Percentiles rank a stretch among this genome's conserved stretches.
These are phyloP conservation scores for Acanthamoeba triangularis DNA, from an alignment of 208 protist genomes.

Conservation along the genomic window DNA sequence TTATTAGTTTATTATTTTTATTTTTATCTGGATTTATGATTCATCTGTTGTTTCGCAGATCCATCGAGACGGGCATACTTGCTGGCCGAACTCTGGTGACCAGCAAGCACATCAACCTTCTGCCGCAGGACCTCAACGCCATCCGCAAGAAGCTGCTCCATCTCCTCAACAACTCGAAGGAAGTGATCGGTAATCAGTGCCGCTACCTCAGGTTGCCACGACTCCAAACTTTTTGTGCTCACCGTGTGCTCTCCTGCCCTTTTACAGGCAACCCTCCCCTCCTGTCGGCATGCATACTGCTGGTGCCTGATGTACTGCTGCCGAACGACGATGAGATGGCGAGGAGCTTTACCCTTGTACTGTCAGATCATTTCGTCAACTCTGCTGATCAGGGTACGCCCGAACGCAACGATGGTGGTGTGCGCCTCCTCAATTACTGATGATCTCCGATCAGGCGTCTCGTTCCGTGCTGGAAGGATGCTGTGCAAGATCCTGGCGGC, in stretches of 20 bases:
- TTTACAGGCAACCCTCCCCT: slow-evolving; percentile 63
- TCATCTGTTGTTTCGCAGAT: too few species aligned
- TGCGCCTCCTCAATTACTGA: neutral
- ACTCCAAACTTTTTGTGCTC: neutral
- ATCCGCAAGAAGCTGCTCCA: slow-evolving; percentile 77
- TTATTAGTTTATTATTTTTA: neutral
- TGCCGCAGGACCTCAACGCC: slow-evolving; percentile 70
- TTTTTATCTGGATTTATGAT: too few species aligned
- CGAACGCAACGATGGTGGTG: neutral
- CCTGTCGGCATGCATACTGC: slow-evolving; percentile 6
- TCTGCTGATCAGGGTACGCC: slow-evolving; percentile 57
- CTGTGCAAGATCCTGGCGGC: slow-evolving; percentile 47
- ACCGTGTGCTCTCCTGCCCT: neutral
- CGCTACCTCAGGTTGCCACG: neutral
- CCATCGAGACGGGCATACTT: slow-evolving; percentile 56
- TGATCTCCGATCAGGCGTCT: slow-evolving; percentile 1
- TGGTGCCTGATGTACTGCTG: slow-evolving; percentile 70
- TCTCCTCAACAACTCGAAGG: slow-evolving; percentile 72
- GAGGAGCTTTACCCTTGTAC: slow-evolving; percentile 40
- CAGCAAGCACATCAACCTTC: neutral
- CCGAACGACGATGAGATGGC: slow-evolving; percentile 60
- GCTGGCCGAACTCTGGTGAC: slow-evolving; percentile 7
- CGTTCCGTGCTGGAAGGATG: slow-evolving; percentile 47
- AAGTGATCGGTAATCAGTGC: slow-evolving; percentile 61
- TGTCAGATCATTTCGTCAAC: slow-evolving; percentile 69